Percentiles rank a stretch among this genome's conserved stretches.
phyloP scores from a whole-genome alignment of 352 stramenopile species.

The Phytophthora tubulina region DNA sequence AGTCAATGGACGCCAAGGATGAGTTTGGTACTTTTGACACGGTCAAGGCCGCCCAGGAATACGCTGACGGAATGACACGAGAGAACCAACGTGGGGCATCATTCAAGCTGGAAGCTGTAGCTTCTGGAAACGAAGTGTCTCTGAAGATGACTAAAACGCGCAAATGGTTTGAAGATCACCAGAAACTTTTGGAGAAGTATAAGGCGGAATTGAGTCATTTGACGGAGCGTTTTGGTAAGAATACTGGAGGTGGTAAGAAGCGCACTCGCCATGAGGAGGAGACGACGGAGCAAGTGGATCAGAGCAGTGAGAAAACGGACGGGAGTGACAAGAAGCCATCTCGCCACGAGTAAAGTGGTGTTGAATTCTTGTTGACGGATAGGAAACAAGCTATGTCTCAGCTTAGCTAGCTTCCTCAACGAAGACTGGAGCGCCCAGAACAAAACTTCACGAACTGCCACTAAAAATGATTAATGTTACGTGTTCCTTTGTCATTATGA shows the following conservation, averaged over 20 bases:
- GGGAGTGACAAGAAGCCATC: not conserved
- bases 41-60: not conserved
- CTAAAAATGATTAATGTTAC: too few species aligned
- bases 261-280: too few species aligned
- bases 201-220: not conserved
- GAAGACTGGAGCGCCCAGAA: too few species aligned
- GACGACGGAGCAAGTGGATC: too few species aligned
- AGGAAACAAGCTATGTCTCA: too few species aligned
- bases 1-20: not conserved
- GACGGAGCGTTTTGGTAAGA: not conserved
- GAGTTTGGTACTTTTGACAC: not conserved
- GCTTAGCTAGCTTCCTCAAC: too few species aligned
- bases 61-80: not conserved
- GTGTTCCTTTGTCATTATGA: too few species aligned
- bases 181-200: not conserved
- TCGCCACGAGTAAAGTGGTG: not conserved
- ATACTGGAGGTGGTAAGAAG: not conserved
- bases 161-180: not conserved
- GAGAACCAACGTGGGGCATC: not conserved
- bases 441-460: too few species aligned
- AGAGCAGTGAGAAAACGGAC: not conserved
- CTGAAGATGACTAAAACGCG: not conserved
- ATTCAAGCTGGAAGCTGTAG: not conserved
- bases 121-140: not conserved
- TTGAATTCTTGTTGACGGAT: too few species aligned